Base-by-base conservation (phyloP, 164 flowering plant genomes). In the Chloranthus sessilifolius region DNA sequence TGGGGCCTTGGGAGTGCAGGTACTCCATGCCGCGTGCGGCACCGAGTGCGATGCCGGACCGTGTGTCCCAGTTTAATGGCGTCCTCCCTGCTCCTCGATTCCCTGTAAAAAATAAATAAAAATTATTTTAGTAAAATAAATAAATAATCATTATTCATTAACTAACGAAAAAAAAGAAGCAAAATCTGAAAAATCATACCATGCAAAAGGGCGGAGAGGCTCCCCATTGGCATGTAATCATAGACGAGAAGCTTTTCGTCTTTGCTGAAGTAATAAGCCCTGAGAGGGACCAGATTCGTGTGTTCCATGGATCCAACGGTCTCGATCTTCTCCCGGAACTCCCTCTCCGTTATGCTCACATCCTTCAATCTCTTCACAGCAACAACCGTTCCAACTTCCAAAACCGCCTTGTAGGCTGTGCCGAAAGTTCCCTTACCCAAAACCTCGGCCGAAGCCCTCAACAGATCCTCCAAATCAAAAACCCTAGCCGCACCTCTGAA, bases 291-390 rank as follows among this genome's bases (percentile, higher is more conserved):
- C 71, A 94, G 56, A 69, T 81, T 75, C 59, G 72, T 80, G 47
- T 94, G 79, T 48, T 73, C 68, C 75, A 89, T 55, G 3, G 66
- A 50, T 40, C 95, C 99, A 7, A 84, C 72, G 2, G 27, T 65
- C 53, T 84, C 89, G 40, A 94, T 80, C 69, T 77, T 89, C 68
- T 75, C 92, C 42, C 76, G 68, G 50, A 81, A 84, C 54, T 86
- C 97, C 67, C 57, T 73, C 81, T 86, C 97, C 4, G 72, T 4
- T 3, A 73, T 67, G 3, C 52, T 49, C 35, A 87, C 86, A 28
- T 94, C 95, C 64, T 76, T 94, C 75, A 94, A 59, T 64, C 97
- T 69, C 82, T 94, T 94, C 80, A 89, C 97, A 1, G 85, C 96
- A 49, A 82, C 83, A 11, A 62, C 65, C 29, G 65, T 43, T 10